Evolutionary conservation across 2,329 filamentous ascomycete species (phyloP), one percentile per base, ranked within the genome.

Genomic region (Graphilbum fragrans): DNA sequence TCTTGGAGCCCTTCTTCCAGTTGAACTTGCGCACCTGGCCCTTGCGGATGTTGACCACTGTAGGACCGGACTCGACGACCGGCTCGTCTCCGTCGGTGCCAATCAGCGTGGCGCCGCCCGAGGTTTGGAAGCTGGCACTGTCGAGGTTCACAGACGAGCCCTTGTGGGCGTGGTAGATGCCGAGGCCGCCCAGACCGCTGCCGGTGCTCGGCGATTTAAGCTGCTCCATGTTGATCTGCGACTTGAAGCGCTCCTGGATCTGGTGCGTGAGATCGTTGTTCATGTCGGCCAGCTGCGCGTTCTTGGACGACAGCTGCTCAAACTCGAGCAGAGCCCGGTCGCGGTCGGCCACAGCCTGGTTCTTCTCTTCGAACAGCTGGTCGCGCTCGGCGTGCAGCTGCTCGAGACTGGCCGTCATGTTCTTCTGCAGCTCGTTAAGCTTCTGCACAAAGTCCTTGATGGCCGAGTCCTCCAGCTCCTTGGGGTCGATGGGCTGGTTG

Each of bases 1-100:
- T 88, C 62, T 94, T 90, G 32, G 86, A 86, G 32, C 87, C 87
- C 67, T 93, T 94, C 72, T 95, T 94, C 88, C 92, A 96, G 64
- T 94, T 94, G 64, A 95, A 95, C 60, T 95, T 96, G 66, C 87
- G 94, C 41, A 82, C 79, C 57, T 94, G 87, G 23, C 84, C 87
- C 64, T 95, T 96, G 53, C 87, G 80, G 47, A 96, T 93, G 53
- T 92, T 93, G 46, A 96, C 84, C 27, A 96, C 84, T 46, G 94
- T 92, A n/a, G 92, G 88, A 2, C 86, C 83, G 22, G 78, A 70
- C 47, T 77, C 73, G n/a, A 77, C 59, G 42, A 77, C 69, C 0
- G 69, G 70, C 33, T 92, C 86, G 36, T 84, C 82, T 17, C 74
- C 70, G 47, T 79, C 75, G 10, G 72, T 67, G 19, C 71, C 67